Conservation (phyloP, 768 basidiomycete genomes). For the Serendipita vermifera region DNA sequence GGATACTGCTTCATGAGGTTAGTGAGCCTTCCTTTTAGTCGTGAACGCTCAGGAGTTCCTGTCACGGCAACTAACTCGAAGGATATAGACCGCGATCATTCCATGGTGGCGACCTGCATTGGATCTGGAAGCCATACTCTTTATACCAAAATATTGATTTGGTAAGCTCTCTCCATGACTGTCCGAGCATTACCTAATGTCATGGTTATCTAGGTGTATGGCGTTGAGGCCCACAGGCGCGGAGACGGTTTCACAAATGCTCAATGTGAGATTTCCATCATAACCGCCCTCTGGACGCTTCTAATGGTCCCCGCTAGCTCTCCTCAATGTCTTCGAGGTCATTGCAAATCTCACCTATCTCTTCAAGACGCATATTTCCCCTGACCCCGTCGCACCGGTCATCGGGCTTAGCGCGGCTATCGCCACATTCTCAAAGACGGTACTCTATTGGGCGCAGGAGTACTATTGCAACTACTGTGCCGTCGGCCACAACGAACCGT, state of each 20-base stretch:
- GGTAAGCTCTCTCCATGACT: constrained; percentile 20
- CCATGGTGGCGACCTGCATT: constrained; percentile 77
- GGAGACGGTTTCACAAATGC: constrained; percentile 76
- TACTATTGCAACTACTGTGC: constrained; percentile 62
- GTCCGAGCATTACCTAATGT: neutral
- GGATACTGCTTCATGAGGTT: constrained; percentile 73
- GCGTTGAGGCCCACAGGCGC: constrained; percentile 45
- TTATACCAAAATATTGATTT: constrained; percentile 56
- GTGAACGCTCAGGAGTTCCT: neutral
- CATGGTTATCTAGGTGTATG: constrained; percentile 45
- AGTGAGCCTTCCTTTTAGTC: constrained; percentile 20
- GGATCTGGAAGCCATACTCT: constrained; percentile 81
- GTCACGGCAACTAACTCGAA: neutral
- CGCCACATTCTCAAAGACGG: constrained; percentile 80
- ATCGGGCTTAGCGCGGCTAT: constrained; percentile 57
- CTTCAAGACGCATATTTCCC: constrained; percentile 51
- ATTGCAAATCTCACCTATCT: constrained; percentile 54
- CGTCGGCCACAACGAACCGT: constrained; percentile 55
- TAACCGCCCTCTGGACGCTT: constrained; percentile 4
- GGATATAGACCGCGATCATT: constrained; percentile 63
- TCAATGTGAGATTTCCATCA: constrained; percentile 41
- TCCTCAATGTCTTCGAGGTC: constrained; percentile 70
- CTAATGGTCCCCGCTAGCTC: constrained; percentile 33
- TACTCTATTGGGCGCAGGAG: constrained; percentile 72
- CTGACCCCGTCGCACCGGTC: constrained; percentile 47